Evolutionary conservation across 2,329 filamentous ascomycete genomes (phyloP).

Genomic region (Elsinoe necatrix): DNA sequence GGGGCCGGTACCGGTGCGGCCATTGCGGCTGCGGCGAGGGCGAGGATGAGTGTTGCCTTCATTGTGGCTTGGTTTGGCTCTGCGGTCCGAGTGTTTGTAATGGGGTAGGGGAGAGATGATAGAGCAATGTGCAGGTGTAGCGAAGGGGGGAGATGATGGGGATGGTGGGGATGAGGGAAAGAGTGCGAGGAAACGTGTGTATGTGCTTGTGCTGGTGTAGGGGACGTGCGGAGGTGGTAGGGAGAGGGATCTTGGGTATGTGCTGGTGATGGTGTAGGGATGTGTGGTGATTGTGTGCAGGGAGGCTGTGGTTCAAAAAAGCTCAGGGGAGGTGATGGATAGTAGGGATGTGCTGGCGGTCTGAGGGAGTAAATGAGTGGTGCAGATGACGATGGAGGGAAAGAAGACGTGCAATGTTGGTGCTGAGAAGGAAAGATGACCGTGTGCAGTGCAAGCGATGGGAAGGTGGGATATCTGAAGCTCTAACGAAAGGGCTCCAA

Average conservation of each 20-base stretch:
- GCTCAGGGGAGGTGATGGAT: slow-evolving; percentile 65
- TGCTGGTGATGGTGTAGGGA: slow-evolving; percentile 78
- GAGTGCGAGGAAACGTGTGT: slow-evolving; percentile 30
- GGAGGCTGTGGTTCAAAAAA: slow-evolving; percentile 77
- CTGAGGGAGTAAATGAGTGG: slow-evolving; percentile 46
- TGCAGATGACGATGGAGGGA: slow-evolving; percentile 77
- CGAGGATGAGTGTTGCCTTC: slow-evolving; percentile 52
- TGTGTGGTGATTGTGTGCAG: slow-evolving; percentile 72
- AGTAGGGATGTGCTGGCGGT: slow-evolving; percentile 56
- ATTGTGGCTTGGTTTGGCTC: slow-evolving; percentile 42
- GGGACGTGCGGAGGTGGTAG: slow-evolving; percentile 79
- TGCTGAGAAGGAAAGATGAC: slow-evolving; percentile 48
- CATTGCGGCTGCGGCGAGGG: background rate
- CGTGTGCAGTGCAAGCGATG: slow-evolving; percentile 66
- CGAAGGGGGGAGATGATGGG: background rate
- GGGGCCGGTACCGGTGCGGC: slow-evolving; percentile 52
- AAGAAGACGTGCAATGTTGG: slow-evolving; percentile 68
- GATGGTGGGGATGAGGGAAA: background rate
- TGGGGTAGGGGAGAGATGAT: background rate
- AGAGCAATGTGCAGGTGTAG: background rate
- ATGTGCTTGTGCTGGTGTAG: no score
- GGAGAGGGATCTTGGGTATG: slow-evolving; percentile 61
- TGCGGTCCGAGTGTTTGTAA: background rate
- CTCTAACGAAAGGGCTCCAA: slow-evolving; percentile 29
- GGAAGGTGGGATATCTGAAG: slow-evolving; percentile 60